Conservation (phyloP, 441 rosid genomes). For the Manihot esculenta region DNA sequence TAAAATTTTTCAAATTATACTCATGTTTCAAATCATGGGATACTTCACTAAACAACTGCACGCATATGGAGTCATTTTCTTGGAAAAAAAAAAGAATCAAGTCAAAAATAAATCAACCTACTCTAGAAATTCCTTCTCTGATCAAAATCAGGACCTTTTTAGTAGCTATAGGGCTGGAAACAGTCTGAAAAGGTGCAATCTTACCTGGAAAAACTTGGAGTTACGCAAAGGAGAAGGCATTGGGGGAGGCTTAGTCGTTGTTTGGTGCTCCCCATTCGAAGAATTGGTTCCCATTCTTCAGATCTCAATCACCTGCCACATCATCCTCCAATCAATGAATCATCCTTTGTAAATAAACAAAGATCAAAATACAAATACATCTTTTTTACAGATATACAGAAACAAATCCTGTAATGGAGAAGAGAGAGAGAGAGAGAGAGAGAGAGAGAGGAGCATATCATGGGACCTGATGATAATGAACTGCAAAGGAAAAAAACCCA, state of each 20-base stretch:
- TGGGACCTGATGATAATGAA: slow-evolving; percentile 6
- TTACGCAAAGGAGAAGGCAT: slow-evolving; percentile 80
- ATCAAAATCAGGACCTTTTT: slow-evolving; percentile 12
- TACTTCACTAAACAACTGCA: background rate
- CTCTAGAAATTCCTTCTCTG: background rate
- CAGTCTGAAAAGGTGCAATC: background rate
- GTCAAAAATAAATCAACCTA: background rate
- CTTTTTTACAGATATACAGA: background rate
- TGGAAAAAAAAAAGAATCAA: background rate
- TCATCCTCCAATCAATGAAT: slow-evolving; percentile 9
- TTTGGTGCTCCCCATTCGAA: slow-evolving; percentile 49
- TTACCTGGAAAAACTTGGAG: slow-evolving; percentile 86
- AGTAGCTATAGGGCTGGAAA: background rate
- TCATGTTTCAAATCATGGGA: background rate
- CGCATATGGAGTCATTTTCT: background rate
- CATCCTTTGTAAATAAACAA: background rate
- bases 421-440: background rate
- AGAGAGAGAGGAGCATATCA: background rate
- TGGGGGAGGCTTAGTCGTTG: slow-evolving; percentile 71
- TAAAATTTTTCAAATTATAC: background rate
- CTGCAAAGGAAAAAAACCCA: slow-evolving; percentile 13
- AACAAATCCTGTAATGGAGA: background rate
- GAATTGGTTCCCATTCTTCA: slow-evolving; percentile 57
- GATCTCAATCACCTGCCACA: slow-evolving; percentile 37
- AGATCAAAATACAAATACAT: background rate